Base-by-base conservation (phyloP, 208 protist species). In the Trypanosoma theileri region DNA sequence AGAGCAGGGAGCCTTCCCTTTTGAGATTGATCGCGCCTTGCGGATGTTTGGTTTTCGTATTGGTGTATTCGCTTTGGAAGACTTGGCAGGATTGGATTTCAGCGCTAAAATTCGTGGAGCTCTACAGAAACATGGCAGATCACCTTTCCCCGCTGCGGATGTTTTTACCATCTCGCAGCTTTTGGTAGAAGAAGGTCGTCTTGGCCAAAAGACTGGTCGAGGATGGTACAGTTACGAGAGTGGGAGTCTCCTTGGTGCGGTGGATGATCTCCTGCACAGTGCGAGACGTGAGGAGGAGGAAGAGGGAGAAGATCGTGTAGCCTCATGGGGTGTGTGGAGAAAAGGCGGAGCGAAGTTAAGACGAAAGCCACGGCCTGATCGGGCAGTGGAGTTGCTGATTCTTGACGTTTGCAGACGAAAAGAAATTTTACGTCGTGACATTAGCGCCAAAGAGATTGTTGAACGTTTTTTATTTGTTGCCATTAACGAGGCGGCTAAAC, bases 401-500 rank as follows among this genome's bases (percentile, higher is more conserved):
- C 65, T 94, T 1, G 53, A 73, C n/a, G 74, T 66, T 45, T 88
- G 85, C 66, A 67, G 73, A 46, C 55, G 69, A 16, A 86, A 89
- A 28, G 62, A 77, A 26, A 77, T 93, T 53, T 66, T 80, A 17
- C 82, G 83, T 7, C 85, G 88, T 22, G 76, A 89, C 44, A 77
- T 93, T 56, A 78, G 64, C 41, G 76, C 89, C 14, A 76, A 83
- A n/a, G 93, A 98, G 44, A 92, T 98, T 24, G 66, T 89, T 16
- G 88, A 97, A 52, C 82, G 88, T 53, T 85, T 95, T 51, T 54
- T 97, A 13, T 88, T 97, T 57, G 74, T 82, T 13, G 83, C 96
- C 69, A 72, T 97, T 19, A 97, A 98, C 77, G 96, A 98, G 73
- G 88, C 90, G 11, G 95, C 79, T 13, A 83, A 77, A 50, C 55